Evolutionary conservation across 306 rosid genomes (phyloP).

Genomic region (Dicorynia guianensis): DNA sequence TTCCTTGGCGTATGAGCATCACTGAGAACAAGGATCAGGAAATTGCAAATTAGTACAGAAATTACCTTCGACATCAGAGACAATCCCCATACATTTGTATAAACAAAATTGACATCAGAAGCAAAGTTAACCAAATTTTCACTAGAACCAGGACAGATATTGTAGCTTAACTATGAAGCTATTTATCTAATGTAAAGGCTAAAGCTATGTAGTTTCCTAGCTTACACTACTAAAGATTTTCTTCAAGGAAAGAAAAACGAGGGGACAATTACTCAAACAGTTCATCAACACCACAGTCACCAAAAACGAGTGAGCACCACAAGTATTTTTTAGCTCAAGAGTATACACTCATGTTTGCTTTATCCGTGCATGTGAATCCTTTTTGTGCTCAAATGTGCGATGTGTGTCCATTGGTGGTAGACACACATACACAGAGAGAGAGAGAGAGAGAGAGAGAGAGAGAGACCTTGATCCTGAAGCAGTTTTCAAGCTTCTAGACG

Average conservation of each 20-base stretch:
- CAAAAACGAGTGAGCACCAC: background rate
- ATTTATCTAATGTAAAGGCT: background rate
- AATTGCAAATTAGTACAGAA: slow-evolving; percentile 2
- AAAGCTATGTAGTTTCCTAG: slow-evolving; percentile 24
- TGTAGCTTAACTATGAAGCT: slow-evolving; percentile 26
- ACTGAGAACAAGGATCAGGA: slow-evolving; percentile 53
- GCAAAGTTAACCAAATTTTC: slow-evolving; percentile 16
- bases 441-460: slow-evolving; percentile 36
- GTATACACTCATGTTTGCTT: background rate
- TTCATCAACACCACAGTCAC: background rate
- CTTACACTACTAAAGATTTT: slow-evolving; percentile 10
- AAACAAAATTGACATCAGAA: slow-evolving; percentile 1
- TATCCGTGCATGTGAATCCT: slow-evolving; percentile 11
- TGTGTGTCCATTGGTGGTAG: no score
- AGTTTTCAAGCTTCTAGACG: slow-evolving; percentile 55
- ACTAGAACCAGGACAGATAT: slow-evolving; percentile 38
- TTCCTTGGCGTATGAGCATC: slow-evolving; percentile 62
- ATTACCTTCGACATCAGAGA: slow-evolving; percentile 28
- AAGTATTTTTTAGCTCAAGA: slow-evolving; percentile 1
- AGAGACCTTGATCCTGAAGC: slow-evolving; percentile 63
- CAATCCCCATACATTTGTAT: background rate
- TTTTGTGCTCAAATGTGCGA: slow-evolving; percentile 1
- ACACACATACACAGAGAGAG: no score
- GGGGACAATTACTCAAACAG: background rate
- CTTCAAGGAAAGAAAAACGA: background rate